Percentiles rank a stretch among this genome's conserved stretches.
phyloP scores from a whole-genome alignment of 2,329 filamentous ascomycete genomes.

The Aspergillus fructus region DNA sequence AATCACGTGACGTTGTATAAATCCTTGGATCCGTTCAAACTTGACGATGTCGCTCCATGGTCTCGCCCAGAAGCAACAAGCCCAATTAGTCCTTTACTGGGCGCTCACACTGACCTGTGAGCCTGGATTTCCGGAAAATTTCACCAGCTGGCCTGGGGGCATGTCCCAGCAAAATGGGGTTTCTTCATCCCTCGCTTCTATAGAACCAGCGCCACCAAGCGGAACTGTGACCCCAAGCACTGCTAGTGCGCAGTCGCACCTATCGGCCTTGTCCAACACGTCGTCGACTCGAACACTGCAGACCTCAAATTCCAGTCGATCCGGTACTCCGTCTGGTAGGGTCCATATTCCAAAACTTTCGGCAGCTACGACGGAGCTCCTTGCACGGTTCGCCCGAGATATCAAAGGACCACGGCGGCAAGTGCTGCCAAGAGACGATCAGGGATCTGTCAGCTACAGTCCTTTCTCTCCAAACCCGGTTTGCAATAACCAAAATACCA shows the following conservation, averaged over 20 bases:
- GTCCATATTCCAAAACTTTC: constrained; percentile 27
- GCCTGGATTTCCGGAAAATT: background rate
- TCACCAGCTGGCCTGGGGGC: constrained; percentile 10
- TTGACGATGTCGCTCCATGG: background rate
- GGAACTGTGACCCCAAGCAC: constrained; percentile 15
- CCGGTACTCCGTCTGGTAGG: constrained; percentile 14
- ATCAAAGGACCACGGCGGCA: constrained; percentile 16
- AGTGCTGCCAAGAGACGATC: constrained; percentile 15
- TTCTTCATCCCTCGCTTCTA: constrained; percentile 22
- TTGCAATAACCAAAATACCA: constrained; percentile 2
- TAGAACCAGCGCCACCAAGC: constrained; percentile 22
- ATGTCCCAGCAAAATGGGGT: constrained; percentile 28
- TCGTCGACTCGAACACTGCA: constrained; percentile 4
- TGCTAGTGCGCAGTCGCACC: constrained; percentile 9
- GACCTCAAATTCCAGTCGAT: constrained; percentile 10
- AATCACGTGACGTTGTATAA: constrained; percentile 33
- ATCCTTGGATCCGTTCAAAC: constrained; percentile 23
- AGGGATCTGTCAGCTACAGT: constrained; percentile 12
- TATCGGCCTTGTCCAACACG: constrained; percentile 15
- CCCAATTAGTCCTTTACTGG: constrained; percentile 1
- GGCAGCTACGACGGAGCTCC: constrained; percentile 26
- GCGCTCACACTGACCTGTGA: background rate
- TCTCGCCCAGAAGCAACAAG: background rate
- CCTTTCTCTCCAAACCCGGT: constrained; percentile 4
- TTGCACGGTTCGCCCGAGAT: constrained; percentile 24